Evolutionary conservation across 768 basidiomycete species (phyloP).

Genomic region (Boletellus sp.): DNA sequence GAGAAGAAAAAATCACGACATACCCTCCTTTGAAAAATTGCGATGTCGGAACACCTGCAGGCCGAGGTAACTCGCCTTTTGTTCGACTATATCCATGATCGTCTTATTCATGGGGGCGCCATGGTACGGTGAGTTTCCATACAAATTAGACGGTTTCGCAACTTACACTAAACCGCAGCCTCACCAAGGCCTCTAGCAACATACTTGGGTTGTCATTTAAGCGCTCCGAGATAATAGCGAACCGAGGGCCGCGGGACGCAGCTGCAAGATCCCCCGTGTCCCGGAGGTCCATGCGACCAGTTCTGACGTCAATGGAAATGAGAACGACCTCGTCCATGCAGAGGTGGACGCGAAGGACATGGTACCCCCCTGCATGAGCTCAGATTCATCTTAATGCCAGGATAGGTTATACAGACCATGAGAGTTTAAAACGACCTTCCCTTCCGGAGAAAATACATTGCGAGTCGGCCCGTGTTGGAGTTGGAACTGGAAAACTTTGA

Average conservation of each 20-base stretch:
- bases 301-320: slow-evolving; percentile 75
- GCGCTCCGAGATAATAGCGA: slow-evolving; percentile 51
- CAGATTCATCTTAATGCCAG: neutral
- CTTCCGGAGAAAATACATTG: slow-evolving; percentile 59
- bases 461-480: slow-evolving; percentile 49
- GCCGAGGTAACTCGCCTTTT: slow-evolving; percentile 85
- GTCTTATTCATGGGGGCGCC: slow-evolving; percentile 48
- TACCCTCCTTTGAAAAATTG: slow-evolving; percentile 66
- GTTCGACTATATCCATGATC: slow-evolving; percentile 76
- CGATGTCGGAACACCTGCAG: slow-evolving; percentile 66
- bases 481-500: slow-evolving; percentile 52
- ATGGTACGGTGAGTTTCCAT: neutral
- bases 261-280: slow-evolving; percentile 81
- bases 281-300: slow-evolving; percentile 71
- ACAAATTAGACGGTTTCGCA: neutral
- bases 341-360: slow-evolving; percentile 63
- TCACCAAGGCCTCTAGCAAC: slow-evolving; percentile 54
- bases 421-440: slow-evolving; percentile 50
- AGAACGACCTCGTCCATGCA: slow-evolving; percentile 75
- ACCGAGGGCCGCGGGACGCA: slow-evolving; percentile 66
- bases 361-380: slow-evolving; percentile 42
- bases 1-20: slow-evolving; percentile 5
- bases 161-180: slow-evolving; percentile 62
- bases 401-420: slow-evolving; percentile 44
- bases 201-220: slow-evolving; percentile 68